phyloP scores from a whole-genome alignment of 768 basidiomycete species.

The Clitopilus hobsonii region DNA sequence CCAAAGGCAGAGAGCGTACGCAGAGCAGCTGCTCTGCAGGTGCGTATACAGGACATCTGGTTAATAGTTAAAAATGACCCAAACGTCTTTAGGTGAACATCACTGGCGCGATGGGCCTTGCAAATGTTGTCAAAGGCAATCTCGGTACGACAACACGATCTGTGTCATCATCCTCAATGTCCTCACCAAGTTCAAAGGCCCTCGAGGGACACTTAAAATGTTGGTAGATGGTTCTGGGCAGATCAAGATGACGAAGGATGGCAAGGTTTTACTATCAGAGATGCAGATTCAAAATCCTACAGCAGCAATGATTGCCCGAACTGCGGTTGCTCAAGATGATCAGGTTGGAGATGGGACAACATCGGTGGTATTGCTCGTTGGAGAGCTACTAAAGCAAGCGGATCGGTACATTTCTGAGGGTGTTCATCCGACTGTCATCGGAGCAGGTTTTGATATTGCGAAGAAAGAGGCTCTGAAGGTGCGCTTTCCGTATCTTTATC shows the following conservation, averaged over 20 bases:
- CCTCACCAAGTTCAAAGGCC: conserved; percentile 48
- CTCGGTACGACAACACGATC: conserved; percentile 58
- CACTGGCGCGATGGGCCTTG: conserved; percentile 94
- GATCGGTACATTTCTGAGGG: conserved; percentile 98
- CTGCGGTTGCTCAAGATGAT: conserved; percentile 98
- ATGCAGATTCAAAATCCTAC: conserved; percentile 99
- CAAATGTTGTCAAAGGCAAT: conserved; percentile 95
- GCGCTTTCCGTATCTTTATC: conserved; percentile 22
- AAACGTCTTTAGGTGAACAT: conserved; percentile 67
- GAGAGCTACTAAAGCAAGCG: conserved; percentile 93
- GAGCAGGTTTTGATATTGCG: conserved; percentile 92
- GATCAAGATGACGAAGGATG: conserved; percentile 99
- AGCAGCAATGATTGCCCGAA: conserved; percentile 97
- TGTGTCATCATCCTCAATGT: background rate
- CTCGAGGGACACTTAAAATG: conserved; percentile 98
- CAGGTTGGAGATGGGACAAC: conserved; percentile 99
- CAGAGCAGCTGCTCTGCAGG: conserved; percentile 89
- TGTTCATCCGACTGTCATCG: conserved; percentile 95
- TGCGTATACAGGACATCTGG: conserved; percentile 23
- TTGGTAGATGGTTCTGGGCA: conserved; percentile 96
- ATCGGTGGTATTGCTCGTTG: conserved; percentile 92
- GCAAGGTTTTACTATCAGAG: conserved; percentile 95
- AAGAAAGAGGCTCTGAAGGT: conserved; percentile 92
- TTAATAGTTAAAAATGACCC: conserved; percentile 1
- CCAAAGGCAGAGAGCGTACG: conserved; percentile 94